These are phyloP conservation scores for Thuidium tamariscinum DNA, from an alignment of 225 moss, liverwort and hornwort genomes.

Conservation along the genomic window DNA sequence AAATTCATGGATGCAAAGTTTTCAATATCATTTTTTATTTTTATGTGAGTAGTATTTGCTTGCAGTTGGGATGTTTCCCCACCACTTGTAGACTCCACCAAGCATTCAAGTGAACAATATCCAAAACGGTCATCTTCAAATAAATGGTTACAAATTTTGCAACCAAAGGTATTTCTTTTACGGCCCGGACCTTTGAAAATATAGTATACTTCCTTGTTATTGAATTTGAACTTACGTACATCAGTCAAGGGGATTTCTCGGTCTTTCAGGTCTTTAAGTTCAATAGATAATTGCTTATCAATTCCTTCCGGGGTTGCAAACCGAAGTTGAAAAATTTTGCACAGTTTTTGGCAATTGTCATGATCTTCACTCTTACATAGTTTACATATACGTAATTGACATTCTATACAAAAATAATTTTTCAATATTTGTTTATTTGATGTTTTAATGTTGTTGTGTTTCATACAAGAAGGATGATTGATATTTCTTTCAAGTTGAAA, in stretches of 20 bases:
- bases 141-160: neutral
- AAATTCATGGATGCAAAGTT: fast-evolving
- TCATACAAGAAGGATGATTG: neutral
- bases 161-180: neutral
- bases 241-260: neutral
- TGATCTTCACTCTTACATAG: neutral
- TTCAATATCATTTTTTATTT: neutral
- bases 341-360: fast-evolving
- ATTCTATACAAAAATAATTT: neutral
- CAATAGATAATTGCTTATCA: neutral
- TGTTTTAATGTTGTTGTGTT: neutral
- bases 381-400: neutral
- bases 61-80: neutral
- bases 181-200: neutral
- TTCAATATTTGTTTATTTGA: neutral
- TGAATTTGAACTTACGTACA: neutral
- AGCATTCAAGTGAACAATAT: neutral
- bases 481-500: neutral
- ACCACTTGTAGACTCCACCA: neutral
- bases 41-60: neutral
- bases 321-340: neutral
- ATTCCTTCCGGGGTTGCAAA: neutral
- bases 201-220: neutral
- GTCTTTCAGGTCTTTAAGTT: fast-evolving
- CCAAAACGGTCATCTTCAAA: neutral